phyloP scores from a whole-genome alignment of 768 basidiomycete genomes.

The Macrolepiota dolichaula region DNA sequence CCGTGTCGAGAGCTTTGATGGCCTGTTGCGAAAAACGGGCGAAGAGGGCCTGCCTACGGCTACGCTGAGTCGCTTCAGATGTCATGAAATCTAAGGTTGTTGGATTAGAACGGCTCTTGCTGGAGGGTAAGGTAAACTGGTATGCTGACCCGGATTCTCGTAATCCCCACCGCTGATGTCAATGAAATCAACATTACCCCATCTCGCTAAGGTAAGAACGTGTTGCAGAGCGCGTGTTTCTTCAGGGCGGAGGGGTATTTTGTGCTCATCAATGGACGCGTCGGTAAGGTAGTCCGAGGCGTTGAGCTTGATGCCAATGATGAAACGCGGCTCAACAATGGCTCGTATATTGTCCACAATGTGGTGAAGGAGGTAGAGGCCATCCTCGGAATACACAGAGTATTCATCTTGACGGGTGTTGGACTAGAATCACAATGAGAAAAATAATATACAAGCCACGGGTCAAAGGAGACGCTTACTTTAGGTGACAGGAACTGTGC shows the following conservation, averaged over 20 bases:
- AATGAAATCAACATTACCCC: conserved; percentile 75
- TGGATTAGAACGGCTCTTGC: not conserved
- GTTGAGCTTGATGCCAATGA: conserved; percentile 79
- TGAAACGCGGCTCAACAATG: conserved; percentile 52
- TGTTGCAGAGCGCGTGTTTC: conserved; percentile 55
- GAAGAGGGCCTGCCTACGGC: conserved; percentile 69
- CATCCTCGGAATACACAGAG: conserved; percentile 35
- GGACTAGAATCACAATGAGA: conserved; percentile 10
- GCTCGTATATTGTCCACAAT: conserved; percentile 56
- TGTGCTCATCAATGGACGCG: conserved; percentile 11
- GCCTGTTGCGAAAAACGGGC: conserved; percentile 60
- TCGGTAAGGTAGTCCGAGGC: conserved; percentile 64
- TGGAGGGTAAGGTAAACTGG: not conserved
- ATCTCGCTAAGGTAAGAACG: conserved; percentile 54
- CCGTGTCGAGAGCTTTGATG: conserved; percentile 36
- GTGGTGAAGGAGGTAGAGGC: conserved; percentile 54
- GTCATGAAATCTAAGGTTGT: conserved; percentile 42
- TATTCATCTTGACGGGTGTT: conserved; percentile 64
- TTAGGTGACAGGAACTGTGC: conserved; percentile 76
- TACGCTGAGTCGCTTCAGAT: conserved; percentile 20
- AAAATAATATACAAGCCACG: not conserved
- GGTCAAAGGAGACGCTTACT: conserved; percentile 30
- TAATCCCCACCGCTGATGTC: conserved; percentile 90
- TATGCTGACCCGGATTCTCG: conserved; percentile 58
- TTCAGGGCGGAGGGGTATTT: conserved; percentile 17